These are phyloP conservation scores for Trifolium subterraneum DNA, from an alignment of 306 rosid species.

Conservation along the genomic window DNA sequence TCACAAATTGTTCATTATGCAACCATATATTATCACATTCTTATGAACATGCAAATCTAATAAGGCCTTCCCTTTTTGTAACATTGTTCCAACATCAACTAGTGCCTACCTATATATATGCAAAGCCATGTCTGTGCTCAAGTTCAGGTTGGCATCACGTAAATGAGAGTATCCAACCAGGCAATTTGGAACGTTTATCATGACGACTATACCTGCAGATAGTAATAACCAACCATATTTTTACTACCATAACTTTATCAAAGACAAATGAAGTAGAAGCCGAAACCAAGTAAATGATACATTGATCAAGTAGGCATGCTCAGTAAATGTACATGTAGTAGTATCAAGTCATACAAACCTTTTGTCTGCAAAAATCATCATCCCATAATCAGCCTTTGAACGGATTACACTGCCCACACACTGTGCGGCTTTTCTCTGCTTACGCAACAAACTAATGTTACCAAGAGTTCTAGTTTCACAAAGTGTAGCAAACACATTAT, in stretches of 20 bases:
- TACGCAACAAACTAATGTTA: constrained; percentile 31
- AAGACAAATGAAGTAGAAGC: not conserved
- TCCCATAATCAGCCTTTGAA: constrained; percentile 97
- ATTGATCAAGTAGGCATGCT: constrained; percentile 12
- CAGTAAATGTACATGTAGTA: too few relatives aligned
- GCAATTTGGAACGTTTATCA: constrained; percentile 94
- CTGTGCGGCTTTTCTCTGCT: constrained; percentile 97
- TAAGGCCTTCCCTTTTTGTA: too few relatives aligned
- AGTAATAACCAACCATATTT: constrained; percentile 24
- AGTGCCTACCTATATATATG: too few relatives aligned
- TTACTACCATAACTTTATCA: constrained; percentile 6
- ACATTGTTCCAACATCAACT: too few relatives aligned
- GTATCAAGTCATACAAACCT: constrained; percentile 71
- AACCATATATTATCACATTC: too few relatives aligned
- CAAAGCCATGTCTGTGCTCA: constrained; percentile 99
- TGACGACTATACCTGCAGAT: constrained; percentile 88
- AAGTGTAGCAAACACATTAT: constrained; percentile 9
- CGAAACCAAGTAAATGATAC: constrained; percentile 22
- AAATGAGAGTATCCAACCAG: constrained; percentile 94
- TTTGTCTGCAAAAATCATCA: constrained; percentile 99
- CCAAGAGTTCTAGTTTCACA: constrained; percentile 18
- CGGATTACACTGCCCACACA: constrained; percentile 97
- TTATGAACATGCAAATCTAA: too few relatives aligned
- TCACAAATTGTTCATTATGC: too few relatives aligned
- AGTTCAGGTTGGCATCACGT: constrained; percentile 90